phyloP scores from a whole-genome alignment of 768 basidiomycete species.

The Russula griseocarnosa region DNA sequence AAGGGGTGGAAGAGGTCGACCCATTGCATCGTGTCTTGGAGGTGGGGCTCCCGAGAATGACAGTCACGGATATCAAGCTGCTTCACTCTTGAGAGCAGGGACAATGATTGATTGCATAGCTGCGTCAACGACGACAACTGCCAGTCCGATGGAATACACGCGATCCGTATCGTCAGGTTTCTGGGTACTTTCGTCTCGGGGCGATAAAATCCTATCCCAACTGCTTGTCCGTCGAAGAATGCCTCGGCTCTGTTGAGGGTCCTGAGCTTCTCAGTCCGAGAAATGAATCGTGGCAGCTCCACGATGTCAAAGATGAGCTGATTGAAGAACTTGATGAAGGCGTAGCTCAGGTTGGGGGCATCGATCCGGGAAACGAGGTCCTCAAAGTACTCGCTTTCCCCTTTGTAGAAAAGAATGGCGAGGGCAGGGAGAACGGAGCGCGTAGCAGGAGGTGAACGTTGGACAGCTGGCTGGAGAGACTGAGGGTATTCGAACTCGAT shows the following conservation, averaged over 20 bases:
- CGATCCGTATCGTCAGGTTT: neutral
- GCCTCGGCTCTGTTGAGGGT: neutral
- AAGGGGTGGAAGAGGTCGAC: constrained; percentile 1
- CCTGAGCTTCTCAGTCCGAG: neutral
- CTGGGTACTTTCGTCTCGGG: neutral
- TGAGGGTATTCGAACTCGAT: neutral
- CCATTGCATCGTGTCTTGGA: neutral
- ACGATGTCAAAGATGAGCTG: neutral
- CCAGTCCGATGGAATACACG: neutral
- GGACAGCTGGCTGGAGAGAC: neutral
- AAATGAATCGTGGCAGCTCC: neutral
- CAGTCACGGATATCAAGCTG: neutral
- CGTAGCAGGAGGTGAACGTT: neutral
- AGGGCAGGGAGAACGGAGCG: constrained; percentile 4
- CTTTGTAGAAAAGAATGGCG: neutral
- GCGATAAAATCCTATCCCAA: neutral
- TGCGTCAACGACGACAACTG: neutral
- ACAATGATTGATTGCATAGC: neutral
- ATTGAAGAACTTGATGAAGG: neutral
- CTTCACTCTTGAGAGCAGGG: neutral
- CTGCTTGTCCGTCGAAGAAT: neutral
- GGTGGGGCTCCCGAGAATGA: neutral
- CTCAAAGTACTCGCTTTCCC: constrained; percentile 6
- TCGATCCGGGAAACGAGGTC: constrained; percentile 6
- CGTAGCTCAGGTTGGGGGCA: neutral